Evolutionary conservation across 2,329 filamentous ascomycete species (phyloP), one percentile per base, ranked within the genome.

Genomic region (Aspergillus fumigatiaffinis): DNA sequence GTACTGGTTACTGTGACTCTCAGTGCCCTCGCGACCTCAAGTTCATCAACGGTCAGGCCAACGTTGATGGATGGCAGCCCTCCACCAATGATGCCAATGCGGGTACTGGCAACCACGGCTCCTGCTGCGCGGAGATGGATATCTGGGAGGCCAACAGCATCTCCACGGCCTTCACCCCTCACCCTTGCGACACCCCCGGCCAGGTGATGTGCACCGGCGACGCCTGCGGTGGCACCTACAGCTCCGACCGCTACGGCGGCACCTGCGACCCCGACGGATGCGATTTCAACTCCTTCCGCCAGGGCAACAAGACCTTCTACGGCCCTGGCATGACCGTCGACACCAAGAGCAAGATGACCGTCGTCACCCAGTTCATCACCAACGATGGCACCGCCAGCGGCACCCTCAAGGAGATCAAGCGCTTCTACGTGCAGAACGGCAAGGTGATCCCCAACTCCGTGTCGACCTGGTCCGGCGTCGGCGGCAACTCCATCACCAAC

Each of bases 131-230:
- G 47, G 87, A 89, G 73, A 86, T 89, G 81, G 86, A 89, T 65
- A 80, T 87, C 72, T 88, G 86, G 85, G 86, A 89, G 76, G 86
- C 86, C 64, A 89, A 89, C 79, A 80, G 77, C 63, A 81, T 87
- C 68, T 82, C 85, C 21, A 82, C 80, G 17, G 87, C 87, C 53
- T 81, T 80, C 68, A 89, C 87, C 5, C 85, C 87, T 20, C 87
- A 90, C 71, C 80, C 84, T 47, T 89, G 87, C 79, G 75, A 73
- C 55, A 75, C 70, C 57, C 71, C 76, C 48, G 80, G 77, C 52
- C 80, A 83, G 64, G 71, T 71, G 54, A 77, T 79, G 55, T 88
- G 85, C 77, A 69, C 70, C 0, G 77, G 78, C 21, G 73, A 82
- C 60, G 57, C 58, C 5, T 86, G 83, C 63, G 84, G 84, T 57